Base-by-base conservation (phyloP, 78 protist genomes). In the Polysphondylium violaceum region DNA sequence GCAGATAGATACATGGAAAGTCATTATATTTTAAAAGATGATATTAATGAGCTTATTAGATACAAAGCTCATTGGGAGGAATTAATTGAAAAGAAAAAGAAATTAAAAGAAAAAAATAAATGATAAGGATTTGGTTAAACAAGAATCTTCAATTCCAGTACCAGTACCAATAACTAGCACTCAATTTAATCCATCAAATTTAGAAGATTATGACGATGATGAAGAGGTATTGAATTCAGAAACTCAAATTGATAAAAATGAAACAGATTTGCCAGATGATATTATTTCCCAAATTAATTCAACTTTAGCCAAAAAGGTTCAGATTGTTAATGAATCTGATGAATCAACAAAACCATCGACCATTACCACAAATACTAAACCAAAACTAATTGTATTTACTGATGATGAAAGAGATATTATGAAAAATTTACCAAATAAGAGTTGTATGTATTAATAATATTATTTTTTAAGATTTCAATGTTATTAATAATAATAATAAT, bases 1-100 rank as follows among this genome's bases (percentile, higher is more conserved):
- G 65, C 68, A 29, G 91, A 83, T 27, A 67, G 91, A 83, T 83
- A 69, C 59, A 83, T 83, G 91, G 91, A 83, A 44, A 69, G 59
- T 43, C 63, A 50, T 69, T 38, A 38, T 11, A 36, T 65, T 11
- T 83, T 83, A 33, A 38, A 41, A 25, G 91, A 83, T 29, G 58
- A 83, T 25, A 36, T 83, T 21, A 43, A 83, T 23, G 91, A 83
- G 43, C 56, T 83, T 23, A 43, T 83, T 44, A 43, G 44, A 38
- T 59, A 55, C 44, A 67, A 71, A 83, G 43, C 56, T 23, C 35
- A n/a, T 33, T 83, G 91, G 91, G 91, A 83, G 33, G 38, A 53
- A 16, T 74, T 74, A 71, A 58, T 63, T 9, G 78, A 69, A 44
- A 67, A 83, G 38, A 83, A 83, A 44, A 23, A 27, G 0, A 69